A percentile compares a stretch with the other conserved stretches of the same genome.
These are phyloP conservation scores for Ceratobasidium sp. DNA, from an alignment of 1,284 basidiomycete species.

Conservation along the genomic window DNA sequence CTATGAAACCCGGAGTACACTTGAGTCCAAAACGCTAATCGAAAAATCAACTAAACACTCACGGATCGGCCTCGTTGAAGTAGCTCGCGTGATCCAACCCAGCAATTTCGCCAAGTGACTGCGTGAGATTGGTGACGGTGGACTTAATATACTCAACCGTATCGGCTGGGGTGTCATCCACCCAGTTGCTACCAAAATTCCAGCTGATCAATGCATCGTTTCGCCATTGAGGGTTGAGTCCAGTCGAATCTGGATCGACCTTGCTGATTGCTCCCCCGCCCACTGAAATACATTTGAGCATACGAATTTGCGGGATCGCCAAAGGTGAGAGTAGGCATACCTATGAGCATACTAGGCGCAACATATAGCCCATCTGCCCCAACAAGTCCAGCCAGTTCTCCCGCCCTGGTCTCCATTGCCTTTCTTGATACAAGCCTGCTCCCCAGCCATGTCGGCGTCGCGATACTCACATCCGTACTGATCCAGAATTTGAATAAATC, in stretches of 20 bases:
- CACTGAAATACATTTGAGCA: conserved; percentile 50
- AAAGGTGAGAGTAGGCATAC: conserved; percentile 13
- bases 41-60: conserved; percentile 46
- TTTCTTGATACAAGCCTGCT: conserved; percentile 10
- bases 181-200: conserved; percentile 56
- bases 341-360: neutral
- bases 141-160: conserved; percentile 55
- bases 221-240: conserved; percentile 64
- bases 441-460: conserved; percentile 1
- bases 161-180: conserved; percentile 54
- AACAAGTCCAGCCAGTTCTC: conserved; percentile 3
- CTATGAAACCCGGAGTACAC: conserved; percentile 52
- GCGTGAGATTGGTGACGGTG: conserved; percentile 55
- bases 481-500: conserved; percentile 7
- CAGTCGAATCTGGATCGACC: conserved; percentile 59
- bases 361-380: neutral
- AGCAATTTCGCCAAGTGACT: no score
- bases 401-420: neutral
- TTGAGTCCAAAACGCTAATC: conserved; percentile 47
- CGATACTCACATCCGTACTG: conserved; percentile 11
- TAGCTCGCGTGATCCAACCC: conserved; percentile 59
- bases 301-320: neutral
- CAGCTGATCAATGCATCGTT: conserved; percentile 57
- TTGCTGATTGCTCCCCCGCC: conserved; percentile 61
- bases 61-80: conserved; percentile 63